phyloP scores from a whole-genome alignment of 192 early-diverging fungal species.

The Coemansia sp. region DNA sequence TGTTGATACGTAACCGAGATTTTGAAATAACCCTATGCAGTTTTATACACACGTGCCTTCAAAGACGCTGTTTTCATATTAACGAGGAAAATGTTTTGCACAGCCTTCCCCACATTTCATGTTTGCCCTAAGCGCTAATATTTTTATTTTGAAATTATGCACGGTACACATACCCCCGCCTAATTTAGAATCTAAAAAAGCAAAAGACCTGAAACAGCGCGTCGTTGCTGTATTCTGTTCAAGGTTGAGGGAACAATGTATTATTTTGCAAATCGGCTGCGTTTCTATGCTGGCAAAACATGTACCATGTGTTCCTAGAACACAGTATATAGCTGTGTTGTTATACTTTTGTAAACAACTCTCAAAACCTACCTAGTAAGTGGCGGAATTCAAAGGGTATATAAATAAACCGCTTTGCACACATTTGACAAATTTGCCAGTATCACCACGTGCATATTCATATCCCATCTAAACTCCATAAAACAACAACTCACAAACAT shows the following conservation, averaged over 20 bases:
- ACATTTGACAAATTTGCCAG: background rate
- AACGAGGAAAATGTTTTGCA: background rate
- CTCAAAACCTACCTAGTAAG: background rate
- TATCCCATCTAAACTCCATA: background rate
- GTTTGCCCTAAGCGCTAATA: background rate
- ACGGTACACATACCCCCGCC: too few relatives aligned
- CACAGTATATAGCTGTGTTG: too few relatives aligned
- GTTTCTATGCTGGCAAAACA: too few relatives aligned
- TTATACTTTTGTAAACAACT: too few relatives aligned
- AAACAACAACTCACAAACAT: constrained; percentile 9
- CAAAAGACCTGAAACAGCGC: too few relatives aligned
- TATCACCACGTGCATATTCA: background rate
- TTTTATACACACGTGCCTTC: background rate
- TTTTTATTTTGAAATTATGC: background rate
- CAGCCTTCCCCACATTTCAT: background rate
- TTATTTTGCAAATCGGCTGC: too few relatives aligned
- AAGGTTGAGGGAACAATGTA: too few relatives aligned
- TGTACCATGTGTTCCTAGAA: too few relatives aligned
- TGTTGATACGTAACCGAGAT: too few relatives aligned
- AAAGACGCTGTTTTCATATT: background rate
- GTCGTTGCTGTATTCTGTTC: too few relatives aligned
- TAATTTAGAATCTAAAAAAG: too few relatives aligned
- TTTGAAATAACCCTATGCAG: background rate
- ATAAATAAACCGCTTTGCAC: background rate
- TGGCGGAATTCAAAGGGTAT: background rate